phyloP scores from a whole-genome alignment of 768 basidiomycete genomes.

The Kwoniella newhampshirensis region DNA sequence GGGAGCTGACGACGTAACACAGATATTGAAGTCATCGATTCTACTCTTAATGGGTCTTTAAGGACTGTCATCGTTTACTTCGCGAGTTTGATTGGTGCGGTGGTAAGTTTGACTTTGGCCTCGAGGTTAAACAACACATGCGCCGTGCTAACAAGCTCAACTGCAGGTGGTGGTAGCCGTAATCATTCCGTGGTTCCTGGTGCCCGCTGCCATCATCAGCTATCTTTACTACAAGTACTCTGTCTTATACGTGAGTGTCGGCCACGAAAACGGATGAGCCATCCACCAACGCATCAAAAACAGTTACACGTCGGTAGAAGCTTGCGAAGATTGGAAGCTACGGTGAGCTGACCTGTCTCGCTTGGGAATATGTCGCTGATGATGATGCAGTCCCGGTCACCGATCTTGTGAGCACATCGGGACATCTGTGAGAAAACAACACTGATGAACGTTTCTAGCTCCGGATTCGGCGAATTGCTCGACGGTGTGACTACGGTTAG shows the following conservation, averaged over 20 bases:
- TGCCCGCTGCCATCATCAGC: constrained; percentile 74
- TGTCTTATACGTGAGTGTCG: constrained; percentile 56
- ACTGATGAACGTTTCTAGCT: constrained; percentile 18
- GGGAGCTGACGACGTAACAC: background rate
- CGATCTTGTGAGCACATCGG: constrained; percentile 33
- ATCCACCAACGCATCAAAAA: background rate
- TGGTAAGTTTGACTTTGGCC: constrained; percentile 60
- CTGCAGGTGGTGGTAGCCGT: constrained; percentile 49
- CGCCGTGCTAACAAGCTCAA: background rate
- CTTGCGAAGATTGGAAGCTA: constrained; percentile 85
- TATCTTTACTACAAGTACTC: constrained; percentile 66
- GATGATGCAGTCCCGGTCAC: constrained; percentile 59
- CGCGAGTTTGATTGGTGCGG: constrained; percentile 72
- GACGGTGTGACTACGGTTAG: constrained; percentile 91
- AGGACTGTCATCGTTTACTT: constrained; percentile 75
- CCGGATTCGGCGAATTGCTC: constrained; percentile 58
- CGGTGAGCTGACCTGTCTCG: constrained; percentile 63
- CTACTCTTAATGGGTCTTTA: constrained; percentile 58
- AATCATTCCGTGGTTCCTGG: constrained; percentile 77
- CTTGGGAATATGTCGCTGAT: background rate
- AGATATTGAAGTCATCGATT: constrained; percentile 81
- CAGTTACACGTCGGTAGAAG: constrained; percentile 71
- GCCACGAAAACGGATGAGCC: background rate
- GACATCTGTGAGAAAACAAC: background rate
- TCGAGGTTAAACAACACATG: too few relatives aligned